Evolutionary conservation across 805 yeast genomes (phyloP).

Genomic region (Ogataea wickerhamii): DNA sequence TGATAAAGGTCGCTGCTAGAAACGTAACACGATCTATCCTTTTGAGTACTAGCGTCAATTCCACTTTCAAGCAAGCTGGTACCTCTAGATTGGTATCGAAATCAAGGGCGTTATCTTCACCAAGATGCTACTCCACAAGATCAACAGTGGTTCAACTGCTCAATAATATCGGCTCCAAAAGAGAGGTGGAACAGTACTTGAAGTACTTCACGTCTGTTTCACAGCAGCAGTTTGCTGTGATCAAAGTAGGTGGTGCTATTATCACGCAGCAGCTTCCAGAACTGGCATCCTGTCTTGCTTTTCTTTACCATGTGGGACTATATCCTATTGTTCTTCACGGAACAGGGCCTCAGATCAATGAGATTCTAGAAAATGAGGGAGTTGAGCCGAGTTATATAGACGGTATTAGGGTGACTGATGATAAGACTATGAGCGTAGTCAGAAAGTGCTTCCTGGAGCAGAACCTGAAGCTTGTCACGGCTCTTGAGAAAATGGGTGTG

Average conservation of each 20-base stretch:
- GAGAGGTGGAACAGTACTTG: conserved; percentile 97
- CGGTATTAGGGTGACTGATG: conserved; percentile 95
- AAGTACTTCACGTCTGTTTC: conserved; percentile 95
- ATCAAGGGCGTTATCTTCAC: conserved; percentile 7
- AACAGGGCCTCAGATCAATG: conserved; percentile 98
- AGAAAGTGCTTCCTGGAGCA: conserved; percentile 94
- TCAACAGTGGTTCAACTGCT: conserved; percentile 93
- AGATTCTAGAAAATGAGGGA: conserved; percentile 86
- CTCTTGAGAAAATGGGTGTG: conserved; percentile 93
- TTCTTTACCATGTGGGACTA: conserved; percentile 93
- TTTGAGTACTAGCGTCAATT: neutral
- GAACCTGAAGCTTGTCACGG: conserved; percentile 90
- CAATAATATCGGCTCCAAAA: conserved; percentile 93
- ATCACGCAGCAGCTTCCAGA: conserved; percentile 92
- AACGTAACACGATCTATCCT: neutral
- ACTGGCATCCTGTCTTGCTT: conserved; percentile 92
- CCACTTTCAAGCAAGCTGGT: neutral
- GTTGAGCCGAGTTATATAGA: conserved; percentile 94
- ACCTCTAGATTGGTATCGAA: conserved; percentile 1
- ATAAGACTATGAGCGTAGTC: conserved; percentile 92
- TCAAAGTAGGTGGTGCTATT: conserved; percentile 98
- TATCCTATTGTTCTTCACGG: conserved; percentile 97
- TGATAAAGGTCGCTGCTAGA: neutral
- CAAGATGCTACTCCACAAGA: conserved; percentile 59
- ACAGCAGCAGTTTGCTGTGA: conserved; percentile 96